phyloP scores from a whole-genome alignment of 129 eudicot species.

The Flaveria trinervia region DNA sequence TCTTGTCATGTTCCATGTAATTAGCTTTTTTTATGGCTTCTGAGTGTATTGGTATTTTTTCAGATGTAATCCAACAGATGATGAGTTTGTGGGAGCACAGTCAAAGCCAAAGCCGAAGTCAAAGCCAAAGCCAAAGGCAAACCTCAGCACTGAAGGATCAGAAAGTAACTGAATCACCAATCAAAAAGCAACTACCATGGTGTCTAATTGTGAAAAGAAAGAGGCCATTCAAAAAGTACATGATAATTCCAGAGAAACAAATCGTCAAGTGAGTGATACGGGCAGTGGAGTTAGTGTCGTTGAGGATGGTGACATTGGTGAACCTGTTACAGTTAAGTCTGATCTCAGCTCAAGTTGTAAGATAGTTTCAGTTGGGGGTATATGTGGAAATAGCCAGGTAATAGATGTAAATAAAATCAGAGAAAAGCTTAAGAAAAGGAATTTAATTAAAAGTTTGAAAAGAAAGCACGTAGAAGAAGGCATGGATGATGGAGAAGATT shows the following conservation, averaged over 20 bases:
- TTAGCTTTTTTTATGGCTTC: neutral
- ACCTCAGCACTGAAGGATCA: conserved; percentile 21
- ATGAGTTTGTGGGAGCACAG: conserved; percentile 39
- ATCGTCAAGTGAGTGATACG: conserved; percentile 42
- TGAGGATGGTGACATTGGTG: conserved; percentile 51
- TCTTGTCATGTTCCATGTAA: neutral
- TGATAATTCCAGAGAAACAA: conserved; percentile 28
- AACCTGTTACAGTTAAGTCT: conserved; percentile 41
- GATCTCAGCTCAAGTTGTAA: conserved; percentile 39
- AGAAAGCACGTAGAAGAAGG: conserved; percentile 26
- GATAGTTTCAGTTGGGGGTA: conserved; percentile 35
- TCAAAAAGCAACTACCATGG: conserved; percentile 37
- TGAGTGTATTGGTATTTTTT: conserved; percentile 23
- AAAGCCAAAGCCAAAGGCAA: conserved; percentile 33
- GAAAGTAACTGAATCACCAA: conserved; percentile 24
- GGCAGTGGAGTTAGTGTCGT: conserved; percentile 61
- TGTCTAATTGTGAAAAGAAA: conserved; percentile 28
- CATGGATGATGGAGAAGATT: conserved; percentile 43
- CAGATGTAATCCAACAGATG: conserved; percentile 75
- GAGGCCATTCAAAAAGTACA: neutral
- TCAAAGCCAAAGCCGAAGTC: conserved; percentile 28
- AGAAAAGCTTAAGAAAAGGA: conserved; percentile 55
- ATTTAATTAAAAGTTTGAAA: conserved; percentile 25
- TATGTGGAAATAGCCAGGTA: conserved; percentile 17
- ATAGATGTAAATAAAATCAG: conserved; percentile 56